Conservation (phyloP, 2,329 filamentous ascomycete genomes). For the Clarireedia paspali region DNA sequence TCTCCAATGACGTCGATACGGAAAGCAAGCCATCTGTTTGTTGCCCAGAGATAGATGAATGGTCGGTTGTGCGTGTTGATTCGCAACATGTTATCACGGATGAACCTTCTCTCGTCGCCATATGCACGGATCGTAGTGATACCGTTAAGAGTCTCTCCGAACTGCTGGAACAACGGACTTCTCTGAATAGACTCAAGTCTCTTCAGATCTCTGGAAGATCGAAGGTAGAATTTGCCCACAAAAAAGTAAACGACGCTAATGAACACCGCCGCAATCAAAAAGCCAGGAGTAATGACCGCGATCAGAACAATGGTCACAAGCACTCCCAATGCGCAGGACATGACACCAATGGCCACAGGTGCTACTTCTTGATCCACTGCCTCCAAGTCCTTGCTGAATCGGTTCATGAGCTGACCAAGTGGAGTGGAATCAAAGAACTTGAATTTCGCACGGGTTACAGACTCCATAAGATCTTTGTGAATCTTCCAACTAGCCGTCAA, state of each 20-base stretch:
- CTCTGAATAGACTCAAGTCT: conserved; percentile 88
- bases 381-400: conserved; percentile 96
- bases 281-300: conserved; percentile 79
- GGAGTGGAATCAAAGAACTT: conserved; percentile 97
- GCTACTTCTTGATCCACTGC: conserved; percentile 93
- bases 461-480: conserved; percentile 68
- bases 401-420: conserved; percentile 92
- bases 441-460: conserved; percentile 84
- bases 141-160: conserved; percentile 88
- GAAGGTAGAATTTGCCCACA: conserved; percentile 81
- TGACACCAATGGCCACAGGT: conserved; percentile 73
- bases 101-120: conserved; percentile 86
- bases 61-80: conserved; percentile 90
- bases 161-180: conserved; percentile 95
- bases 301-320: conserved; percentile 84
- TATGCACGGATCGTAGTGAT: conserved; percentile 97
- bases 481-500: conserved; percentile 79
- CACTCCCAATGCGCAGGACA: conserved; percentile 58
- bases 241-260: conserved; percentile 78
- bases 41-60: conserved; percentile 94
- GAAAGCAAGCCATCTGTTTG: conserved; percentile 93
- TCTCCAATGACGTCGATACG: conserved; percentile 87
- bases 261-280: conserved; percentile 78
- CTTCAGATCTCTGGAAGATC: conserved; percentile 91
- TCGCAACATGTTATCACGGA: conserved; percentile 78